phyloP scores from a whole-genome alignment of 495 filamentous ascomycete genomes.

The Elasticomyces elasticus region DNA sequence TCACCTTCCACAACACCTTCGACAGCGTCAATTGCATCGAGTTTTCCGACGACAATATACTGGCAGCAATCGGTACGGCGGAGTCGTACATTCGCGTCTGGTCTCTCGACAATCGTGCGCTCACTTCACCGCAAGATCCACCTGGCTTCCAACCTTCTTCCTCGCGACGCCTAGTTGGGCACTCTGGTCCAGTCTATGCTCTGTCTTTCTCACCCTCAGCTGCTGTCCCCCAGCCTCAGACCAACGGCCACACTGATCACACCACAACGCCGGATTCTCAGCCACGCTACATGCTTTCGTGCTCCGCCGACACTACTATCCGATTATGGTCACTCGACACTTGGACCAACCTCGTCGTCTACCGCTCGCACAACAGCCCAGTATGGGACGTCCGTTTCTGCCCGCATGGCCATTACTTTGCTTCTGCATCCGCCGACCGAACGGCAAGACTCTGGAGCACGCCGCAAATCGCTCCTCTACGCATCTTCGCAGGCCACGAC shows the following conservation, averaged over 20 bases:
- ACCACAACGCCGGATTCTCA: slow-evolving; percentile 20
- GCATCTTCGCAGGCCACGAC: slow-evolving; percentile 86
- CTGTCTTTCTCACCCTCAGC: slow-evolving; percentile 83
- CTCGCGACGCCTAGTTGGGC: slow-evolving; percentile 77
- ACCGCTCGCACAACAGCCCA: slow-evolving; percentile 80
- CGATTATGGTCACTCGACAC: slow-evolving; percentile 87
- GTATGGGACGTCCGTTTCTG: slow-evolving; percentile 83
- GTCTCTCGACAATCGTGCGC: slow-evolving; percentile 68
- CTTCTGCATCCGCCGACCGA: slow-evolving; percentile 74
- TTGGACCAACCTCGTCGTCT: slow-evolving; percentile 83
- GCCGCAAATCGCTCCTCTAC: slow-evolving; percentile 79
- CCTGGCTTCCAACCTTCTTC: slow-evolving; percentile 44
- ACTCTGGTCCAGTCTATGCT: slow-evolving; percentile 77
- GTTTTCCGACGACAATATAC: slow-evolving; percentile 76
- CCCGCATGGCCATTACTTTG: slow-evolving; percentile 94
- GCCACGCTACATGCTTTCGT: slow-evolving; percentile 64
- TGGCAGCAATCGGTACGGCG: slow-evolving; percentile 76
- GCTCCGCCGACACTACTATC: slow-evolving; percentile 74
- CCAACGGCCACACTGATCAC: slow-evolving; percentile 47
- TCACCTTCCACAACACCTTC: slow-evolving; percentile 92
- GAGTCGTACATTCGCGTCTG: slow-evolving; percentile 95
- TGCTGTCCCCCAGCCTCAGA: slow-evolving; percentile 37
- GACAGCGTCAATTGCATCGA: slow-evolving; percentile 88
- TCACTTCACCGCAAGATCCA: slow-evolving; percentile 37
- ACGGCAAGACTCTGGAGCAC: slow-evolving; percentile 84